A percentile compares a stretch with the other conserved stretches of the same genome.
Conservation (phyloP, 257 asterid genomes). For the Thymus quinquecostatus region DNA sequence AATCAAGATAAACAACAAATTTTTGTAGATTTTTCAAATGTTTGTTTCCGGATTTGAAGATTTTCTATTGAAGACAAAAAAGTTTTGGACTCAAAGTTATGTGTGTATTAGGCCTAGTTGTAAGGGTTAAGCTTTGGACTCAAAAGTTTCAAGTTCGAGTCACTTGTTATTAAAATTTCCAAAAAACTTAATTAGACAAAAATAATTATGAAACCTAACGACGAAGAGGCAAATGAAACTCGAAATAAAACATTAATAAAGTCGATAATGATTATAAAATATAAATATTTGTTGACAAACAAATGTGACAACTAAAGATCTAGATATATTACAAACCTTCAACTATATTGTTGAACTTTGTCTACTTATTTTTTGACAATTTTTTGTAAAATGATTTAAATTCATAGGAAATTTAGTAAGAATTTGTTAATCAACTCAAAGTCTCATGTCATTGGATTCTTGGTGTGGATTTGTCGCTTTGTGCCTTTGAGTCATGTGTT, state of each 20-base stretch:
- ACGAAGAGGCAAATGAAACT: neutral
- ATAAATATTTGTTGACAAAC: neutral
- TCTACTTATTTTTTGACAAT: neutral
- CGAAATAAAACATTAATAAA: neutral
- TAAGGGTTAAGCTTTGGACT: too few species aligned
- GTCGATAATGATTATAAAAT: neutral
- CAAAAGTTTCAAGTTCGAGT: too few species aligned
- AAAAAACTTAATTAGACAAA: too few species aligned
- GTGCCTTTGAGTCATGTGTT: conserved; percentile 33
- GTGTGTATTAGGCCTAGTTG: too few species aligned
- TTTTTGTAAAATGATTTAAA: neutral
- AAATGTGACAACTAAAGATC: conserved; percentile 16
- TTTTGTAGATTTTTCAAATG: too few species aligned
- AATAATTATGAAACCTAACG: neutral
- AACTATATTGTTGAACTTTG: neutral
- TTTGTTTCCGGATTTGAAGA: too few species aligned
- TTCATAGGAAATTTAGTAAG: neutral
- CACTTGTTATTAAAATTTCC: too few species aligned
- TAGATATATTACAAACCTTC: conserved; percentile 20
- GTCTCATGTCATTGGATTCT: conserved; percentile 41
- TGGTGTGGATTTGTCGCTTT: conserved; percentile 36
- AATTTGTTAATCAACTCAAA: neutral
- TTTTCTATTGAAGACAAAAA: too few species aligned
- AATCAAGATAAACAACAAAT: too few species aligned
- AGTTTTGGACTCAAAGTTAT: too few species aligned